Evolutionary conservation across 2,329 filamentous ascomycete species (phyloP), one percentile per base, ranked within the genome.

Genomic region (Colletotrichum sublineola): DNA sequence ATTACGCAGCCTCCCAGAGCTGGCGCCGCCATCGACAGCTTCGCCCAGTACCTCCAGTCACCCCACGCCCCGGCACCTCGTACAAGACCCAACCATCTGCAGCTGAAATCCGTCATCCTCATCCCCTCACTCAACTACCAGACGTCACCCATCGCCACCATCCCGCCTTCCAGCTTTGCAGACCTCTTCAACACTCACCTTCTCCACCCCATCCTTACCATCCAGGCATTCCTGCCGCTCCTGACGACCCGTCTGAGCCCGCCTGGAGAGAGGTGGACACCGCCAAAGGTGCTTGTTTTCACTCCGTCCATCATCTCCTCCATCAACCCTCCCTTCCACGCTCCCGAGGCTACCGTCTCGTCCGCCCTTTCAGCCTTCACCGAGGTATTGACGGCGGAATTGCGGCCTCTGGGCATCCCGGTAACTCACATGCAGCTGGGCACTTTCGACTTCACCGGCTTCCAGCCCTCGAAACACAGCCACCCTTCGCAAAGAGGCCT

Each of bases 111-210:
- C 48, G 86, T 98, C 66, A 89, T 99, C 66, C 85, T 98, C 74
- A 92, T 97, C 33, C 96, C 96, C 2, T 93, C 92, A 33, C 86
- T 92, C 33, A 91, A 93, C 78, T 97, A 95, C 81, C 92, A 94
- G 64, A 92, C 92, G 36, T 94, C 93, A 5, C 93, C 94, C 29
- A 93, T 98, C 74, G 94, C 95, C 74, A 95, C 94, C 5, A 92
- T 98, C 71, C 91, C 94, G 8, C 91, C 94, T 0, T 93, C 94
- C 40, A 92, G 90, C 77, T 96, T 97, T 85, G 94, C 94, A 75
- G 94, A 98, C 79, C 92, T 95, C 44, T 91, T 98, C 81, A 97
- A 98, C 81, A 96, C 94, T 20, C 95, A 97, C 78, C 89, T 99
- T 15, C 88, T 98, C 67, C 93, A 95, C 69, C 96, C 96, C 1